These are phyloP conservation scores for Aspergillus alliaceus DNA, from an alignment of 2,329 filamentous ascomycete genomes.

Conservation along the genomic window DNA sequence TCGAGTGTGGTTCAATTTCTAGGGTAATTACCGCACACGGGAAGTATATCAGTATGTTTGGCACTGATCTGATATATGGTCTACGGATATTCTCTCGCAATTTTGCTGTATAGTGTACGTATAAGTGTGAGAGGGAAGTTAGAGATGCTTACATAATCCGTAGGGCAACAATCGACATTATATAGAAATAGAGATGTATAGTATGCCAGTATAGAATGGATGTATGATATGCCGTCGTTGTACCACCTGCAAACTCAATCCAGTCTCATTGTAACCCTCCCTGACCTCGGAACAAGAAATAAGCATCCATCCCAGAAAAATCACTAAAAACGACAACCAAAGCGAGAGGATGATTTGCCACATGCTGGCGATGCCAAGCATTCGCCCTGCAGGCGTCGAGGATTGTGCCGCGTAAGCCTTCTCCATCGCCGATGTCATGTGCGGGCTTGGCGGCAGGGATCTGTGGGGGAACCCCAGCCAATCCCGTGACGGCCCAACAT, in stretches of 20 bases:
- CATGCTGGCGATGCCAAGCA: constrained; percentile 20
- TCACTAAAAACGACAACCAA: no score
- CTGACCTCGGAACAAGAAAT: no score
- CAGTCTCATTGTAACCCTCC: background rate
- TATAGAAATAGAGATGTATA: no score
- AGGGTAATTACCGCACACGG: no score
- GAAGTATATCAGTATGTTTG: no score
- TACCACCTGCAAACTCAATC: background rate
- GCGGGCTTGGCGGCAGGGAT: constrained; percentile 17
- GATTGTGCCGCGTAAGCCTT: constrained; percentile 25
- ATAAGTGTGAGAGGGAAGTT: background rate
- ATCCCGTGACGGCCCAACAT: constrained; percentile 3
- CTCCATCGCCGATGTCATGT: constrained; percentile 25
- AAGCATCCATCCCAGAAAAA: no score
- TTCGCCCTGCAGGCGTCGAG: constrained; percentile 13
- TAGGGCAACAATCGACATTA: background rate
- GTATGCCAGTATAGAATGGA: no score
- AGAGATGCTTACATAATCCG: background rate
- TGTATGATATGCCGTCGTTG: no score
- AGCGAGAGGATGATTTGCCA: no score
- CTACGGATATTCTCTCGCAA: accelerated
- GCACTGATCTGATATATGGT: background rate
- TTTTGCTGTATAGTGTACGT: background rate
- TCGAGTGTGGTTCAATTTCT: no score
- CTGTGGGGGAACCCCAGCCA: constrained; percentile 15